These are phyloP conservation scores for Podospora sp. DNA, from an alignment of 495 filamentous ascomycete species.

Conservation along the genomic window DNA sequence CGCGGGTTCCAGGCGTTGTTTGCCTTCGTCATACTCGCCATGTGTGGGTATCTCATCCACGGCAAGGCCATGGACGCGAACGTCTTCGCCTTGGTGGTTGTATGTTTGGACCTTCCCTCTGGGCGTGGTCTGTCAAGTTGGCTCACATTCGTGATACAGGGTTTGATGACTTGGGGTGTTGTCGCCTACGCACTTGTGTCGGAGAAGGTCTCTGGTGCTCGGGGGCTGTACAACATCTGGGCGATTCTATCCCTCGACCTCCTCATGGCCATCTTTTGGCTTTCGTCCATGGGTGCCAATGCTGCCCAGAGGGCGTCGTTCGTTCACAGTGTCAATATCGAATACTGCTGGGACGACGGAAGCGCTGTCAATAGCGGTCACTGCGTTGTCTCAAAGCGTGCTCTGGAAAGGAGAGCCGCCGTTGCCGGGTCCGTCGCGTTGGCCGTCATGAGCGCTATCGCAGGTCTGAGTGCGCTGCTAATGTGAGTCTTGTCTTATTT, in stretches of 20 bases:
- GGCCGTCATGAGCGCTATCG: slow-evolving; percentile 41
- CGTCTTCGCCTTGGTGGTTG: slow-evolving; percentile 41
- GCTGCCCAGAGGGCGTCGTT: slow-evolving; percentile 46
- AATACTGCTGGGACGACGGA: slow-evolving; percentile 42
- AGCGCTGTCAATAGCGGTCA: slow-evolving; percentile 40
- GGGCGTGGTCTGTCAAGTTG: not conserved
- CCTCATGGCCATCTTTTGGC: slow-evolving; percentile 51
- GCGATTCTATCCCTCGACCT: slow-evolving; percentile 49
- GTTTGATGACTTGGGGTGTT: slow-evolving; percentile 50
- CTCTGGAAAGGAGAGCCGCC: slow-evolving; percentile 30
- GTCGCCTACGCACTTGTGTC: slow-evolving; percentile 43
- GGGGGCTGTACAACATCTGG: slow-evolving; percentile 48
- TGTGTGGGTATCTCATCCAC: slow-evolving; percentile 49
- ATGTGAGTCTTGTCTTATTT: slow-evolving; percentile 29
- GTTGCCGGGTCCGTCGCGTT: slow-evolving; percentile 36
- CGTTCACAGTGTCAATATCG: slow-evolving; percentile 32
- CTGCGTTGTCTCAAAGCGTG: slow-evolving; percentile 36
- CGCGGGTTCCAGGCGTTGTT: slow-evolving; percentile 47
- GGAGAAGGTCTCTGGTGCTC: slow-evolving; percentile 42
- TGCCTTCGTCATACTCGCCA: slow-evolving; percentile 38
- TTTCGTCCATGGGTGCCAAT: slow-evolving; percentile 49
- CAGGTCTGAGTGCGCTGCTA: slow-evolving; percentile 47
- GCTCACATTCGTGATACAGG: slow-evolving; percentile 28
- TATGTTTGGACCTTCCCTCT: slow-evolving; percentile 29
- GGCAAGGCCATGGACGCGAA: slow-evolving; percentile 41